Evolutionary conservation across 164 flowering plant genomes (phyloP).

Genomic region (Brasenia schreberi): DNA sequence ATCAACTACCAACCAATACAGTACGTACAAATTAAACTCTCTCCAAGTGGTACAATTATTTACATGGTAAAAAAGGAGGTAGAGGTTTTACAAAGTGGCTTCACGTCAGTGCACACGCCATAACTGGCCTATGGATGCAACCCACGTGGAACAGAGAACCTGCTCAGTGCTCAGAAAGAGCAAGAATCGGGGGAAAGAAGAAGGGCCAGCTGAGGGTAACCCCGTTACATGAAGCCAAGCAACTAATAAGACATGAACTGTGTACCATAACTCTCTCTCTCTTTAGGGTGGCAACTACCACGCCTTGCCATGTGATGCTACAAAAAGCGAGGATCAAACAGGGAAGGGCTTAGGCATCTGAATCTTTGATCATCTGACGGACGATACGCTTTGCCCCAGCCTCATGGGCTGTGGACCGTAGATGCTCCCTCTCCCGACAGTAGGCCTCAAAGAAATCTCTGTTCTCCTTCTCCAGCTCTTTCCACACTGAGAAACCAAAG

Average conservation of each 20-base stretch:
- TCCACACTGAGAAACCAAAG: slow-evolving; percentile 48
- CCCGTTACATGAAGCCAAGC: not conserved
- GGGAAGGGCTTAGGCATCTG: slow-evolving; percentile 2
- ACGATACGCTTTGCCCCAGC: slow-evolving; percentile 26
- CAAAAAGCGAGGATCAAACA: not conserved
- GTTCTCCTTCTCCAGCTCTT: slow-evolving; percentile 88
- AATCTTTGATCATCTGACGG: slow-evolving; percentile 41
- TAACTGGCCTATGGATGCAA: not conserved
- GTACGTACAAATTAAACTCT: not conserved
- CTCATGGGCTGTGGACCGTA: slow-evolving; percentile 13
- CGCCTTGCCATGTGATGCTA: not conserved
- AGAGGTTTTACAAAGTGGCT: not conserved
- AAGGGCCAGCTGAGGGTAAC: not conserved
- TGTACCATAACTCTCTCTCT: not conserved
- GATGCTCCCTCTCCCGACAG: slow-evolving; percentile 16
- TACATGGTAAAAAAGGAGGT: not conserved
- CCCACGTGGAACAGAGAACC: not conserved
- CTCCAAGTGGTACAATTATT: not conserved
- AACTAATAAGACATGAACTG: not conserved
- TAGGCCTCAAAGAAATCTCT: slow-evolving; percentile 73
- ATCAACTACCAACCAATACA: not conserved
- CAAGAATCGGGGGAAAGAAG: too few relatives aligned
- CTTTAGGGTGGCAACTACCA: not conserved
- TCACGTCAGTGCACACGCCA: not conserved
- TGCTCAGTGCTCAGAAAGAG: too few relatives aligned